Conservation (phyloP, 352 stramenopile genomes). For the Phytophthora parvispora region DNA sequence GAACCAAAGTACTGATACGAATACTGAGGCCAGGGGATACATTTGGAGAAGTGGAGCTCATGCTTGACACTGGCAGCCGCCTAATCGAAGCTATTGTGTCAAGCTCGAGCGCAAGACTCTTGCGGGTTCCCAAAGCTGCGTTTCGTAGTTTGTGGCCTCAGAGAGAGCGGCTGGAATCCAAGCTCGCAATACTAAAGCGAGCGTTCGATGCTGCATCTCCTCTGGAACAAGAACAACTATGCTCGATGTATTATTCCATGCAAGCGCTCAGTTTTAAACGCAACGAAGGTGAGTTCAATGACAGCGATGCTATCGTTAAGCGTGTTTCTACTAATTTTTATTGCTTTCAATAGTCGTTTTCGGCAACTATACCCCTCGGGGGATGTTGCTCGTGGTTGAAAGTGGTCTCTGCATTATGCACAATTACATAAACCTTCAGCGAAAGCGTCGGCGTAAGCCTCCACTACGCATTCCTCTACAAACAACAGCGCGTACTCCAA, state of each 20-base stretch:
- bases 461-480: not conserved
- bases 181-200: slow-evolving; percentile 40
- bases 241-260: slow-evolving; percentile 55
- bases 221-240: slow-evolving; percentile 53
- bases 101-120: slow-evolving; percentile 35
- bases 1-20: slow-evolving; percentile 40
- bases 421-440: slow-evolving; percentile 46
- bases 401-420: slow-evolving; percentile 56
- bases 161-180: slow-evolving; percentile 31
- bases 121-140: slow-evolving; percentile 45
- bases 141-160: slow-evolving; percentile 48
- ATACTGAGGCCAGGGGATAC: slow-evolving; percentile 39
- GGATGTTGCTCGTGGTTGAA: slow-evolving; percentile 48
- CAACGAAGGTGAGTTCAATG: slow-evolving; percentile 44
- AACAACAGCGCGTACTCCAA: slow-evolving; percentile 16
- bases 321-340: not conserved
- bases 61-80: slow-evolving; percentile 30
- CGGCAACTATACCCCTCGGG: slow-evolving; percentile 25
- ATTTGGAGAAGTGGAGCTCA: slow-evolving; percentile 61
- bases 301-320: not conserved
- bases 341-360: slow-evolving; percentile 44
- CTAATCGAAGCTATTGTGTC: slow-evolving; percentile 39
- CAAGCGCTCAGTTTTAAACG: slow-evolving; percentile 43
- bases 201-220: slow-evolving; percentile 40
- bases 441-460: not conserved